Conservation (phyloP, 805 yeast genomes). For the Yamadazyma paraphyllophila region DNA sequence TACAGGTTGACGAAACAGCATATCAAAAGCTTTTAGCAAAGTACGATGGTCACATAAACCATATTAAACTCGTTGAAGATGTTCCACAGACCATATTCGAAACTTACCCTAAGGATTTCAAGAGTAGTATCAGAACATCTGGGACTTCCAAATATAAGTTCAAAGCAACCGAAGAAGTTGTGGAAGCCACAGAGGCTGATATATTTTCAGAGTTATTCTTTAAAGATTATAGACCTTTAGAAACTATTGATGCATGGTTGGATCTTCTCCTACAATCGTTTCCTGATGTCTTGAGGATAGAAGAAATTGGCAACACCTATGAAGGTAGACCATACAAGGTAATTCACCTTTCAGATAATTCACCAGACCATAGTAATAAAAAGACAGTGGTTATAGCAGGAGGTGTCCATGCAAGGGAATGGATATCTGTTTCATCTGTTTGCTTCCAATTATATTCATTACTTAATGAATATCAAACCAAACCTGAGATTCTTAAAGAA, state of each 20-base stretch:
- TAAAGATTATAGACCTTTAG: slow-evolving; percentile 63
- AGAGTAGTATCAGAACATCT: not conserved
- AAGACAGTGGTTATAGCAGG: slow-evolving; percentile 75
- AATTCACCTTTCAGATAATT: slow-evolving; percentile 55
- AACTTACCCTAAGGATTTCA: slow-evolving; percentile 42
- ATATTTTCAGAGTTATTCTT: slow-evolving; percentile 57
- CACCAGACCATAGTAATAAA: slow-evolving; percentile 38
- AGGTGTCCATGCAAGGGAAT: slow-evolving; percentile 88
- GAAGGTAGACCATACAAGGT: slow-evolving; percentile 74
- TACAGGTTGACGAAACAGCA: slow-evolving; percentile 14
- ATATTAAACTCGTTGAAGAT: slow-evolving; percentile 51
- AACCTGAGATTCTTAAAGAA: slow-evolving; percentile 43
- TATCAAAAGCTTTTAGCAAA: slow-evolving; percentile 6
- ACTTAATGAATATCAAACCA: slow-evolving; percentile 26
- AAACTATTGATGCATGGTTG: slow-evolving; percentile 71
- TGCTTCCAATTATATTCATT: slow-evolving; percentile 50
- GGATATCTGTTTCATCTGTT: slow-evolving; percentile 75
- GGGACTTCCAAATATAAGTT: slow-evolving; percentile 9
- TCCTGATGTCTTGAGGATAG: slow-evolving; percentile 62
- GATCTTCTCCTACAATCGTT: slow-evolving; percentile 57
- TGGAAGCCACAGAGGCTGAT: slow-evolving; percentile 15
- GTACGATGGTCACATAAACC: slow-evolving; percentile 17
- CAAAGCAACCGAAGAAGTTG: slow-evolving; percentile 15
- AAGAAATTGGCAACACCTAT: slow-evolving; percentile 69
- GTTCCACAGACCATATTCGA: slow-evolving; percentile 56